Base-by-base conservation (phyloP, 1,284 basidiomycete species). In the Rhodotorula sp. region DNA sequence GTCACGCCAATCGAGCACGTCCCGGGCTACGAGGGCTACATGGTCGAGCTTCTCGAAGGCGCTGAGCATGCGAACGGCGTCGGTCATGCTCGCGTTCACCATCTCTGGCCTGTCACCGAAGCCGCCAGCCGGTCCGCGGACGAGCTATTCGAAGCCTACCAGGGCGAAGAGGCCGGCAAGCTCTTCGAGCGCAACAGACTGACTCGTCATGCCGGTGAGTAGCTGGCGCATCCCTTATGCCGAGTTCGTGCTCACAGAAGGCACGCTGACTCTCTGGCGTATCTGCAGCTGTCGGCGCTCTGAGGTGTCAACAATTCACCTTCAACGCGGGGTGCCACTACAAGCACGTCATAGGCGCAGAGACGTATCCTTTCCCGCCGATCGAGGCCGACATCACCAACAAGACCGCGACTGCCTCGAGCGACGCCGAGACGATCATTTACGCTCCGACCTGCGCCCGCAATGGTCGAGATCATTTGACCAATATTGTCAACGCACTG, bases 171-270 rank as follows among this genome's bases (percentile, higher is more conserved):
- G 20, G 69, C 69, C 14, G 69, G 68, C 4, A 26, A 26, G 48
- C 54, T 73, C 4, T 69, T 75, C 49, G 46, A 48, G 22, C 48
- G 74, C 5, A 75, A 72, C 55, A 42, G 37, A 18, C 45, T 75
- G 4, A 45, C 29, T 4, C 45, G 24, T n/a, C 68, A 70, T 30
- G 44, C 48, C 18, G 22, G 72, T 69, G 24, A 53, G 60, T 58
- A 14, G 10, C 37, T 42, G 37, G 37, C 18, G 5, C 30, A 3
- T 26, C 26, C 17, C 26, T 6, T 6, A 3, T n/a, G 8, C 12
- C 7, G 26, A 30, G n/a, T 17, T 26, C 7, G 14, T 30, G 14
- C 2, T 5, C 53, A 14, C 26, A 10, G 37, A 42, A 42, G 37
- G 53, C 24, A 4, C 2, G 53, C 53, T 54, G 53, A 54, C 26